These are phyloP conservation scores for Aspergillus flavus DNA, from an alignment of 2,329 filamentous ascomycete species.

Conservation along the genomic window DNA sequence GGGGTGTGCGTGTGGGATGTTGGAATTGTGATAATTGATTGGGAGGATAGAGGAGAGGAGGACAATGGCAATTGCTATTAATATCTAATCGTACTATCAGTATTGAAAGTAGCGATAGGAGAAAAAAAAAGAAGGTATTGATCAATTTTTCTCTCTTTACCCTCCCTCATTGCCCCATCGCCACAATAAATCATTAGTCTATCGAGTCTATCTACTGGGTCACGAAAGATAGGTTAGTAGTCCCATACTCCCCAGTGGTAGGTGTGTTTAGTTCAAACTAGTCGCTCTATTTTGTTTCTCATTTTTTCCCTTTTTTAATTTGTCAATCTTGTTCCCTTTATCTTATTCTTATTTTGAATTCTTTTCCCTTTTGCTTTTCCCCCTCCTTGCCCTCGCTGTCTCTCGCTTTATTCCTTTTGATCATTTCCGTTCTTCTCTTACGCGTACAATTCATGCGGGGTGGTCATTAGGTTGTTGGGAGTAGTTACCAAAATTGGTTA, in stretches of 20 bases:
- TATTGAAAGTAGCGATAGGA: not conserved
- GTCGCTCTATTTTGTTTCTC: constrained; percentile 1
- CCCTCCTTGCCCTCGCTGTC: constrained; percentile 3
- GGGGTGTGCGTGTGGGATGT: not conserved
- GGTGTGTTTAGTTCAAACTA: not conserved
- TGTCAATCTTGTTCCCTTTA: constrained; percentile 7
- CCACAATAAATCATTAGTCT: not conserved
- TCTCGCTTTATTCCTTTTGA: constrained; percentile 3
- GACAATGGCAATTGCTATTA: not conserved
- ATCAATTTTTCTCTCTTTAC: not conserved
- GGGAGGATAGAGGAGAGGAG: not conserved
- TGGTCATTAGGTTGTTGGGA: not conserved
- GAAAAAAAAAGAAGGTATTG: not conserved
- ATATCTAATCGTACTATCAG: not conserved
- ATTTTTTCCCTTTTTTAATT: constrained; percentile 8
- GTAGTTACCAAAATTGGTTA: not conserved
- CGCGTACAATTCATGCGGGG: constrained; percentile 18
- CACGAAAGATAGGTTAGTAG: not conserved
- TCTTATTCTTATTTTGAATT: constrained; percentile 7
- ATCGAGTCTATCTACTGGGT: not conserved
- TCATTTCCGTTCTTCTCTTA: constrained; percentile 7
- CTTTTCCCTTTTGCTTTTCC: not conserved
- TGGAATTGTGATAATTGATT: not conserved
- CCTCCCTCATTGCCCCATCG: not conserved
- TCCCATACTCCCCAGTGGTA: not conserved